Evolutionary conservation across 805 yeast genomes (phyloP).

Genomic region (Komagataella mondaviorum): DNA sequence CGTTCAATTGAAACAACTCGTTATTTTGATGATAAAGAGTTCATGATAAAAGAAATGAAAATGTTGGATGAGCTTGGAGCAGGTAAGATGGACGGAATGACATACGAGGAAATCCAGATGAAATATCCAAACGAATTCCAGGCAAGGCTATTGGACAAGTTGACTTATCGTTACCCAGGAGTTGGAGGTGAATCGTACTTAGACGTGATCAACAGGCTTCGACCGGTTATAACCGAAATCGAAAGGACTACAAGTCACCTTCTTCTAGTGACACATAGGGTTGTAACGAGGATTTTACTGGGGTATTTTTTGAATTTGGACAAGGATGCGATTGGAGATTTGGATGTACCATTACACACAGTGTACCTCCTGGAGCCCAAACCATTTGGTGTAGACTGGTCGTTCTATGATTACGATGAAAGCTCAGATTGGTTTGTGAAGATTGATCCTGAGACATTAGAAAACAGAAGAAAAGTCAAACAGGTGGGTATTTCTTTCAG

Average conservation of each 20-base stretch:
- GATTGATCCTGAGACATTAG: slow-evolving; percentile 30
- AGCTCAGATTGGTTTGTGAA: slow-evolving; percentile 61
- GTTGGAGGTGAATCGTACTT: slow-evolving; percentile 93
- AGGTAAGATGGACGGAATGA: slow-evolving; percentile 86
- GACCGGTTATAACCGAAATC: slow-evolving; percentile 84
- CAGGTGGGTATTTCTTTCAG: slow-evolving; percentile 60
- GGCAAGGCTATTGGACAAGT: slow-evolving; percentile 62
- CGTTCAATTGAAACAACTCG: slow-evolving; percentile 72
- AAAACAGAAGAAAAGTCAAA: slow-evolving; percentile 44
- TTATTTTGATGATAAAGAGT: slow-evolving; percentile 59
- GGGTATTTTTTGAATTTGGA: slow-evolving; percentile 83
- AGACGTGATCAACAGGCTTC: slow-evolving; percentile 81
- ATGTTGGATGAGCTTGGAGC: slow-evolving; percentile 92
- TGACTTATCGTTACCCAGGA: slow-evolving; percentile 88
- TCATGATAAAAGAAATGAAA: slow-evolving; percentile 75
- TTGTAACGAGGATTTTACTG: slow-evolving; percentile 73
- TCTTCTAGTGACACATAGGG: slow-evolving; percentile 76
- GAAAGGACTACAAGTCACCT: slow-evolving; percentile 87
- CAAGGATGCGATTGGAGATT: slow-evolving; percentile 68
- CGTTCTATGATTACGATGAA: slow-evolving; percentile 79
- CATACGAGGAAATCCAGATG: slow-evolving; percentile 73
- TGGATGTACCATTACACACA: slow-evolving; percentile 89
- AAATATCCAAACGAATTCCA: slow-evolving; percentile 68
- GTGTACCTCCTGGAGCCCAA: slow-evolving; percentile 82
- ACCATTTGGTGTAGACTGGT: slow-evolving; percentile 94